Evolutionary conservation across 352 stramenopile genomes (phyloP), one percentile per base, ranked within the genome.

Genomic region (Globisporangium camurandrum): DNA sequence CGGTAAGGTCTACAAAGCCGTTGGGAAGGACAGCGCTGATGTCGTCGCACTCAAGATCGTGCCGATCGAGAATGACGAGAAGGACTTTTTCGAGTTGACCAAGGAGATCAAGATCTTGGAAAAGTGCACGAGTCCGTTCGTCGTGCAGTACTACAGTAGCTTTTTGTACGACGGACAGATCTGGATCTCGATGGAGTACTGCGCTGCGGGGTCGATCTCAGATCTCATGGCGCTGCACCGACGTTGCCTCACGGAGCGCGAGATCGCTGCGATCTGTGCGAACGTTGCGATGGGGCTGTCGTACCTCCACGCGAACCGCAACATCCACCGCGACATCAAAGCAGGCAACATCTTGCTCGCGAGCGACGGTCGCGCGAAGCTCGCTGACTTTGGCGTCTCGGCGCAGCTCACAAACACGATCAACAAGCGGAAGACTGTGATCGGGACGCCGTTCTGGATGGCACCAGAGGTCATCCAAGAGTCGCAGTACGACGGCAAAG

Each of bases 381-480:
- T 96, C 28, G 81, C 86, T 0, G 87, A 96, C 62, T 96, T 96
- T 68, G 87, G 87, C 49, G 87, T 95, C 33, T 90, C 82, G n/a
- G 87, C 82, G 23, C 81, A 93, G 61, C 71, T 95, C 51, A 96
- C 81, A 9, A 80, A 78, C 55, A 94, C 80, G n/a, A 84, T 96
- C 54, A 88, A 79, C 46, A 96, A 96, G 61, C 83, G 86, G n/a
- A 80, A 88, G 39, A 96, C 86, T 9, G 84, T 95, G 27, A 87
- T 94, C 36, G 87, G 87, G 23, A 95, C 87, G 17, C 87, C 87
- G 6, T 96, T 93, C 61, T 96, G 86, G 84, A 96, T 96, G 87
- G 86, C 87, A 20, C 86, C 86, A 5, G 86, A 96, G 53, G 87
- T 96, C 31, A 96, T 96, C 41, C 75, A 88, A 56, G 69, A 95